Conservation (phyloP, 2,329 filamentous ascomycete genomes). For the Ascochyta fabae region DNA sequence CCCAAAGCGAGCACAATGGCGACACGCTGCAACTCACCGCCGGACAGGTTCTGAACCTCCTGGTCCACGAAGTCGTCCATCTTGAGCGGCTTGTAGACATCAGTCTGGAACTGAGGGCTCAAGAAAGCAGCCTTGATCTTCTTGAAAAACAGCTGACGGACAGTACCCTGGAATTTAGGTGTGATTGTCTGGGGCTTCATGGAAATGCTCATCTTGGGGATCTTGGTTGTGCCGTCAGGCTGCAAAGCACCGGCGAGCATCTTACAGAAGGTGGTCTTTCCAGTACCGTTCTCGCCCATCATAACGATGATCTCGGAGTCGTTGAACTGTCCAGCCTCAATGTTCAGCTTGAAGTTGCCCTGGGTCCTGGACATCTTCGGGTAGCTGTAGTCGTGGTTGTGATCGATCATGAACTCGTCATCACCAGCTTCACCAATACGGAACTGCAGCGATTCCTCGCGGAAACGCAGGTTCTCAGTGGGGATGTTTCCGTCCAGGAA, state of each 20-base stretch:
- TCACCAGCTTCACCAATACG: slow-evolving; percentile 88
- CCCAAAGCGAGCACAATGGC: slow-evolving; percentile 97
- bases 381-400: slow-evolving; percentile 83
- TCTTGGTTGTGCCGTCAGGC: slow-evolving; percentile 77
- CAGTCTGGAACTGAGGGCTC: slow-evolving; percentile 97
- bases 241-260: slow-evolving; percentile 92
- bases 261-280: slow-evolving; percentile 98
- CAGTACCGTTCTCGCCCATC: slow-evolving; percentile 99
- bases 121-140: slow-evolving; percentile 98
- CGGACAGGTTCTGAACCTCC: slow-evolving; percentile 98
- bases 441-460: slow-evolving; percentile 95
- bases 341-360: slow-evolving; percentile 81
- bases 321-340: slow-evolving; percentile 87
- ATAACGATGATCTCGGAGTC: slow-evolving; percentile 99
- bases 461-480: slow-evolving; percentile 97
- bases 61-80: slow-evolving; percentile 99
- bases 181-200: slow-evolving; percentile 99
- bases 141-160: slow-evolving; percentile 99
- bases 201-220: slow-evolving; percentile 95
- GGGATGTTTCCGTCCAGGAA: slow-evolving; percentile 98
- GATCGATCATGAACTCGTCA: slow-evolving; percentile 87
- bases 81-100: slow-evolving; percentile 99
- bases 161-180: slow-evolving; percentile 95
- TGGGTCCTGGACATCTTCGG: slow-evolving; percentile 92
- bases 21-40: slow-evolving; percentile 99